phyloP scores from a whole-genome alignment of 768 basidiomycete species.

The Clitopilus passeckerianus region DNA sequence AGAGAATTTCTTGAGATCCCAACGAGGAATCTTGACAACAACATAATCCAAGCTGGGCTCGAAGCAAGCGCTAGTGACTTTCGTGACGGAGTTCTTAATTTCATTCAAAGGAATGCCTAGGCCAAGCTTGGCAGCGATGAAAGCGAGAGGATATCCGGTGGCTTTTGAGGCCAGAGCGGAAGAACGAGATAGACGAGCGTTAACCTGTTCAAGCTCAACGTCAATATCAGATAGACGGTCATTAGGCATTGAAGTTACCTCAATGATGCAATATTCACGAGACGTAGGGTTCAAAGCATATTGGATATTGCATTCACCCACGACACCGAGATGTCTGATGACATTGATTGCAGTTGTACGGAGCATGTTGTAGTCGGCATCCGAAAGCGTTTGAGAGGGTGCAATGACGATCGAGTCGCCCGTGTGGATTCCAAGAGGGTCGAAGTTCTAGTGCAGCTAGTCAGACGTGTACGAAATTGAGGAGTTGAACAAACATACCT shows the following conservation, averaged over 20 bases:
- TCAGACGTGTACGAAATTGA: background rate
- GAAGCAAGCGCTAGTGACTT: slow-evolving; percentile 95
- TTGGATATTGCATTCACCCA: slow-evolving; percentile 99
- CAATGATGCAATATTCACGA: slow-evolving; percentile 98
- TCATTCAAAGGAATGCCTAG: slow-evolving; percentile 96
- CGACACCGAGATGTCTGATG: slow-evolving; percentile 95
- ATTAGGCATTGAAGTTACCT: slow-evolving; percentile 40
- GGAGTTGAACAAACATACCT: slow-evolving; percentile 52
- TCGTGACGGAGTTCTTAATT: slow-evolving; percentile 97
- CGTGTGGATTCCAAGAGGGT: slow-evolving; percentile 96
- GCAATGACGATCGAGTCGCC: slow-evolving; percentile 98
- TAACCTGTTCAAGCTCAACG: slow-evolving; percentile 38
- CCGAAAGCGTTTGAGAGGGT: slow-evolving; percentile 97
- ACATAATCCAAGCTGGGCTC: slow-evolving; percentile 97
- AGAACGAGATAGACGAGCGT: slow-evolving; percentile 96
- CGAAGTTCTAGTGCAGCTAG: slow-evolving; percentile 74
- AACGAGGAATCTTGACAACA: slow-evolving; percentile 98
- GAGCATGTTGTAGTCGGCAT: slow-evolving; percentile 99
- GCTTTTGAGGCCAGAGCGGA: slow-evolving; percentile 98
- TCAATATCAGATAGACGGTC: background rate
- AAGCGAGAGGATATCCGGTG: slow-evolving; percentile 96
- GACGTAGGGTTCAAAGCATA: slow-evolving; percentile 95
- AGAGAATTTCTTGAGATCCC: slow-evolving; percentile 98
- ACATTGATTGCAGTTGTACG: slow-evolving; percentile 98
- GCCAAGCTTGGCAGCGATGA: slow-evolving; percentile 97